phyloP scores from a whole-genome alignment of 495 filamentous ascomycete genomes.

The Penicillium odoratum region DNA sequence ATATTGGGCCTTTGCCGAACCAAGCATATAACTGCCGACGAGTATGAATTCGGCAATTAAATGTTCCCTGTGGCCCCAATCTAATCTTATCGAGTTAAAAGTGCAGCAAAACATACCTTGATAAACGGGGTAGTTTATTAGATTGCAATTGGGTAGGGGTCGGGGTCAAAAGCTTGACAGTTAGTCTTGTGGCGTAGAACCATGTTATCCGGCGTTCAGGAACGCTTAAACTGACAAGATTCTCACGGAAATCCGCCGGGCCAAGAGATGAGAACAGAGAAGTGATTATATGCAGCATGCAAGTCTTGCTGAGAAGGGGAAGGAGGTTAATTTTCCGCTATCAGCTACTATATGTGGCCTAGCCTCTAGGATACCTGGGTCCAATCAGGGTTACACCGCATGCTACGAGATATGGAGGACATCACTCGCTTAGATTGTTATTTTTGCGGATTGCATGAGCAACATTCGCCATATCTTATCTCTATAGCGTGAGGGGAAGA shows the following conservation, averaged over 20 bases:
- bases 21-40: too few relatives aligned
- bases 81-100: too few relatives aligned
- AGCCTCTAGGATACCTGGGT: neutral
- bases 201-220: neutral
- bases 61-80: too few relatives aligned
- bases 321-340: neutral
- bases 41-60: too few relatives aligned
- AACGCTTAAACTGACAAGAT: neutral
- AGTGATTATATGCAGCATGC: neutral
- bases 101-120: too few relatives aligned
- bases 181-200: neutral
- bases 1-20: too few relatives aligned
- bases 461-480: neutral
- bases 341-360: neutral
- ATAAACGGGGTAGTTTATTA: neutral
- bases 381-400: neutral
- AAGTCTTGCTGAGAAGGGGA: neutral
- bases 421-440: neutral
- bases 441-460: neutral
- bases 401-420: neutral
- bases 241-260: neutral
- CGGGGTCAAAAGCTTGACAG: neutral
- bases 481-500: neutral
- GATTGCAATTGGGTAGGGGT: neutral
- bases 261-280: neutral